Evolutionary conservation across 495 filamentous ascomycete genomes (phyloP), one percentile per base, ranked within the genome.

Genomic region (Pyrenula massariospora): DNA sequence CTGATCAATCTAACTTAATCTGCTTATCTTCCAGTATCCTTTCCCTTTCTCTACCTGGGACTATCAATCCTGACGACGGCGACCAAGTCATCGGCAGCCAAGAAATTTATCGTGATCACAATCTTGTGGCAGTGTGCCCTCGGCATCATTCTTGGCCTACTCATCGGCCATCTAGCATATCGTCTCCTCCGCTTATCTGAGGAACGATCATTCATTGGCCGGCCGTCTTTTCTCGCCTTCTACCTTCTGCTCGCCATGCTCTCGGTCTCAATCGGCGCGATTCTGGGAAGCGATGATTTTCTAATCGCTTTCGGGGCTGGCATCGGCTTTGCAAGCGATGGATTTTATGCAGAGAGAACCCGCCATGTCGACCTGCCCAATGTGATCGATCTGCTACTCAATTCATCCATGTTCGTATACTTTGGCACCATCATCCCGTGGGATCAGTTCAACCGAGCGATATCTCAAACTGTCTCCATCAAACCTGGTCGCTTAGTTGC

Each of bases 241-340:
- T 79, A 79, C 54, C 66, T 79, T 36, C 66, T 79, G 1, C 69
- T 77, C 11, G 75, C 76, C 15, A 60, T 77, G 54, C 67, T 78
- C 50, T 63, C 60, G 23, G 60, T 75, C n/a, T 76, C 76, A 24
- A 57, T 76, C 3, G 76, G 64, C n/a, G 69, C 66, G 23, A 70
- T 64, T 0, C 65, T 79, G 0, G 76, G 76, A 25, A 56, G 63
- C 10, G 74, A 78, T 58, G 76, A 78, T 60, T 79, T 79, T 60
- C 68, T 78, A 10, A 70, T 77, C 8, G 69, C 75, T 12, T 79
- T 79, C 54, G 72, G 68, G n/a, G 73, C 75, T 0, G 76, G 76
- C 12, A 65, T 73, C 11, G 74, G 75, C 10, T 79, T 79, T 60
- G 68, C 71, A 0, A 68, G 68, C 57, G 75, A 73, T 48, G 73